Conservation (phyloP, 495 filamentous ascomycete species). For the Talaromyces adpressus region DNA sequence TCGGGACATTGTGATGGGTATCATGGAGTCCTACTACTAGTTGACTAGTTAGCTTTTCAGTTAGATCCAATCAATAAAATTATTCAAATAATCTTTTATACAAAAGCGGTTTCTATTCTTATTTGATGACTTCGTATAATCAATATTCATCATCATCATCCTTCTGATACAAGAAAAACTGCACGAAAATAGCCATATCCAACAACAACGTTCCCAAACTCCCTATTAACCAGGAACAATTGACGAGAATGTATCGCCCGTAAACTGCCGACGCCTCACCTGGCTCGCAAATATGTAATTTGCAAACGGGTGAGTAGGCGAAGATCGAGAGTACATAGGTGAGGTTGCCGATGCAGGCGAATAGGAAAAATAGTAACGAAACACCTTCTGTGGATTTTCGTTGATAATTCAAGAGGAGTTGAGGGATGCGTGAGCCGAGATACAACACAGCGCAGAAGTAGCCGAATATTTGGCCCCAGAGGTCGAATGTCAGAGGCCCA, state of each 20-base stretch:
- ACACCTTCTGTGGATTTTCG: conserved; percentile 89
- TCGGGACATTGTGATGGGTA: neutral
- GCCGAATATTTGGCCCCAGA: conserved; percentile 78
- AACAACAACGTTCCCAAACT: conserved; percentile 80
- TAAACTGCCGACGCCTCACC: conserved; percentile 58
- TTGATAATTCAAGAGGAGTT: conserved; percentile 82
- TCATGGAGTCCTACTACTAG: neutral
- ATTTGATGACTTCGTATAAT: neutral
- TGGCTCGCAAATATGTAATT: conserved; percentile 33
- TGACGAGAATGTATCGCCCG: conserved; percentile 74
- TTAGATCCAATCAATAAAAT: neutral
- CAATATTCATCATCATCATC: conserved; percentile 18
- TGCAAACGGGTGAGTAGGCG: conserved; percentile 66
- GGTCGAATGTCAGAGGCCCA: conserved; percentile 51
- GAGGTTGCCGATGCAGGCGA: conserved; percentile 88
- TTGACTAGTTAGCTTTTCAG: neutral
- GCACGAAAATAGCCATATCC: conserved; percentile 79
- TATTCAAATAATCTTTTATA: neutral
- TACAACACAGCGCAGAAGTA: conserved; percentile 84
- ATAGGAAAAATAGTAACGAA: conserved; percentile 89
- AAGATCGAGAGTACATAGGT: conserved; percentile 91
- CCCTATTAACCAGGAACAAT: conserved; percentile 81
- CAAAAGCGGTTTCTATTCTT: neutral
- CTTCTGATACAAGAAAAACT: conserved; percentile 79
- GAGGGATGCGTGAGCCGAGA: conserved; percentile 79